A percentile compares a stretch with the other conserved stretches of the same genome.
Evolutionary conservation across 768 basidiomycete species (phyloP).

Genomic region (Xerocomellus chrysenteron): DNA sequence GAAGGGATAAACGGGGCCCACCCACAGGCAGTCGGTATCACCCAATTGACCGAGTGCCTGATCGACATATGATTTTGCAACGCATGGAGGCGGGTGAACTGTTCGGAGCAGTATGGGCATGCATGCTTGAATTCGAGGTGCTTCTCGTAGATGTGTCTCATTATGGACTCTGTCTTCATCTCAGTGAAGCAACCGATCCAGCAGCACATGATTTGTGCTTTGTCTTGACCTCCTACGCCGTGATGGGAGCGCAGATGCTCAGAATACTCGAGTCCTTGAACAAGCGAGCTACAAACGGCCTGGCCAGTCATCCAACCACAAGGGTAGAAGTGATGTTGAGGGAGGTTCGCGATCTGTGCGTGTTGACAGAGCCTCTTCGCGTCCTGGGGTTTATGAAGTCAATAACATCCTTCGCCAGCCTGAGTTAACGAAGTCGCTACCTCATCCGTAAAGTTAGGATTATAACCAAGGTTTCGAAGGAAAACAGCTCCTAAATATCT

Average conservation of each 20-base stretch:
- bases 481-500: background rate
- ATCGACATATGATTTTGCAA: constrained; percentile 10
- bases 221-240: constrained; percentile 18
- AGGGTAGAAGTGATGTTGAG: constrained; percentile 6
- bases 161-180: constrained; percentile 30
- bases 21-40: background rate
- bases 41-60: constrained; percentile 9
- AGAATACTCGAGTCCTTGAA: constrained; percentile 13
- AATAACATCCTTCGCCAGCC: background rate
- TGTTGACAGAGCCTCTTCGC: background rate
- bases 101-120: constrained; percentile 20
- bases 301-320: constrained; percentile 17
- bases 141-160: constrained; percentile 26
- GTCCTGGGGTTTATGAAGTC: constrained; percentile 13
- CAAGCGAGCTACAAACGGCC: background rate
- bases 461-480: no score
- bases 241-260: constrained; percentile 24
- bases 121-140: constrained; percentile 18
- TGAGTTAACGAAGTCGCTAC: constrained; percentile 1
- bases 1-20: background rate
- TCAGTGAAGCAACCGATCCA: constrained; percentile 20
- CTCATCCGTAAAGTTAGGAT: no score
- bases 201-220: constrained; percentile 2
- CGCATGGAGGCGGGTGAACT: constrained; percentile 27
- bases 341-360: background rate